A percentile compares a stretch with the other conserved stretches of the same genome.
phyloP scores from a whole-genome alignment of 768 basidiomycete genomes.

The Termitomyces sp. region DNA sequence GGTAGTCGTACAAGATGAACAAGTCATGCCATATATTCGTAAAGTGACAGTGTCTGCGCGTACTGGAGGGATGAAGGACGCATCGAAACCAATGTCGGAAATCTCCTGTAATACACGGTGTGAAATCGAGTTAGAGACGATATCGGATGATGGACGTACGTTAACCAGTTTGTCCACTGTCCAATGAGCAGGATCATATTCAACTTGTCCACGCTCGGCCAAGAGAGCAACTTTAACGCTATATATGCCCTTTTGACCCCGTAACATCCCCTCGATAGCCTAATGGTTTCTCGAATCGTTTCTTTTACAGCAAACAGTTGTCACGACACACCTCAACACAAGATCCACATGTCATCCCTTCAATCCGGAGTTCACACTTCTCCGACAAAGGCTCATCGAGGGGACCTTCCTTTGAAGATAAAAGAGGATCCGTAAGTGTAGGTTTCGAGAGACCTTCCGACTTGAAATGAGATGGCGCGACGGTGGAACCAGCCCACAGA shows the following conservation, averaged over 20 bases:
- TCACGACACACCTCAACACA: slow-evolving; percentile 71
- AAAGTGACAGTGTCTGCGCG: slow-evolving; percentile 67
- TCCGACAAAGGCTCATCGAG: slow-evolving; percentile 28
- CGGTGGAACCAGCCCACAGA: slow-evolving; percentile 17
- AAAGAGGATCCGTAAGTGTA: background rate
- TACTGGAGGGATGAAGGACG: slow-evolving; percentile 63
- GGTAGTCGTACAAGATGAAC: slow-evolving; percentile 72
- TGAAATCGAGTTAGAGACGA: background rate
- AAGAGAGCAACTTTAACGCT: slow-evolving; percentile 95
- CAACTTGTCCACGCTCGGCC: slow-evolving; percentile 87
- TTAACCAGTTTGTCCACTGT: slow-evolving; percentile 70
- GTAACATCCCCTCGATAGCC: slow-evolving; percentile 83
- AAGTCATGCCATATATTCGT: slow-evolving; percentile 90
- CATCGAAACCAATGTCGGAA: slow-evolving; percentile 90
- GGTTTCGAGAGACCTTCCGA: slow-evolving; percentile 8
- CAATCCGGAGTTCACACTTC: slow-evolving; percentile 75
- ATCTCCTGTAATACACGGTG: slow-evolving; percentile 60
- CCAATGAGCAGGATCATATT: slow-evolving; percentile 86
- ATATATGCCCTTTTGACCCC: slow-evolving; percentile 82
- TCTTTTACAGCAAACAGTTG: background rate
- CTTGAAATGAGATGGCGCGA: slow-evolving; percentile 5
- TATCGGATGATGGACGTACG: slow-evolving; percentile 36
- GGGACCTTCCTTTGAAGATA: slow-evolving; percentile 16
- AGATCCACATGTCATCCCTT: slow-evolving; percentile 88
- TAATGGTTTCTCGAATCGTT: slow-evolving; percentile 19